These are phyloP conservation scores for Epichloe baconii DNA, from an alignment of 2,329 filamentous ascomycete species.

Conservation along the genomic window DNA sequence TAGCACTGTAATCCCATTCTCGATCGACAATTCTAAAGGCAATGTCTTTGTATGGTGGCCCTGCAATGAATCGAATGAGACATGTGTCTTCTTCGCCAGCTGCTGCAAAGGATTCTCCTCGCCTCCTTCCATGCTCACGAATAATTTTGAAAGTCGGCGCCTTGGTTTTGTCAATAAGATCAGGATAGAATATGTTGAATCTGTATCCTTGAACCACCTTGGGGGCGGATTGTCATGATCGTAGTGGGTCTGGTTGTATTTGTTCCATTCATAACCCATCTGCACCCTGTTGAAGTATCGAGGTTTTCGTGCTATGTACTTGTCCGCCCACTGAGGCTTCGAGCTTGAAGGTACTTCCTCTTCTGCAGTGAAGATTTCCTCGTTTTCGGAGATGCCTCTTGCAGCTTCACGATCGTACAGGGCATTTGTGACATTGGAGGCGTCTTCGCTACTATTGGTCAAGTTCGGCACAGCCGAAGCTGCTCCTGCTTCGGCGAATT, in stretches of 20 bases:
- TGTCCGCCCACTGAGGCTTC: constrained; percentile 67
- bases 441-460: constrained; percentile 52
- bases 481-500: background rate
- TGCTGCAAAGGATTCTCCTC: constrained; percentile 83
- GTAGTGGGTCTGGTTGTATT: constrained; percentile 99
- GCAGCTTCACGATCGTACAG: constrained; percentile 89
- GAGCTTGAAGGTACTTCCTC: constrained; percentile 52
- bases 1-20: constrained; percentile 98
- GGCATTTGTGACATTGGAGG: constrained; percentile 75
- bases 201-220: constrained; percentile 99
- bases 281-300: constrained; percentile 96
- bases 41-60: constrained; percentile 91
- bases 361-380: constrained; percentile 89
- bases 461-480: background rate
- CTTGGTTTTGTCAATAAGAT: constrained; percentile 87
- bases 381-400: constrained; percentile 79
- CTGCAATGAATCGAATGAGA: constrained; percentile 87
- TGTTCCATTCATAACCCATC: constrained; percentile 99
- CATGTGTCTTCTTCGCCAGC: constrained; percentile 96
- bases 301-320: constrained; percentile 82
- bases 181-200: constrained; percentile 98
- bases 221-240: constrained; percentile 96
- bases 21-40: constrained; percentile 96
- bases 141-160: constrained; percentile 95
- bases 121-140: constrained; percentile 75